A percentile compares a stretch with the other conserved stretches of the same genome.
Conservation (phyloP, 2,329 filamentous ascomycete genomes). For the Fonsecaea nubica region DNA sequence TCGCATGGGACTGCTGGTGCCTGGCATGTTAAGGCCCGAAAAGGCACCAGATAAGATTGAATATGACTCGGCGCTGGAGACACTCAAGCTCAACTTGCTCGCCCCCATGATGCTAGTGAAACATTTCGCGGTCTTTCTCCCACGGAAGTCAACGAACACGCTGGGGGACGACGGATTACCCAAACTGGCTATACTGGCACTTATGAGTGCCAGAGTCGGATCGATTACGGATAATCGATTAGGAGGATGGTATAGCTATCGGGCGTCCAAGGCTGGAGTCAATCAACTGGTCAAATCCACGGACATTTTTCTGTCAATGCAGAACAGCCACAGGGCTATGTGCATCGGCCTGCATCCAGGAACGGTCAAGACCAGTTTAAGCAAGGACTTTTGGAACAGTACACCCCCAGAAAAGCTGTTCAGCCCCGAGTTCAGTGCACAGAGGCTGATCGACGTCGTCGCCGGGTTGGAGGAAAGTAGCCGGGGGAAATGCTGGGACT, state of each 20-base stretch:
- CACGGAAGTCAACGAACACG: slow-evolving; percentile 60
- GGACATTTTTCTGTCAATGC: slow-evolving; percentile 68
- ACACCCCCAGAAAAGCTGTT: slow-evolving; percentile 70
- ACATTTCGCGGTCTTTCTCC: slow-evolving; percentile 73
- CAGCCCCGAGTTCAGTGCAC: slow-evolving; percentile 69
- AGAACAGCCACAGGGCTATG: slow-evolving; percentile 67
- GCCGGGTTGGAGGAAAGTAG: slow-evolving; percentile 60
- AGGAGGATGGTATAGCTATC: slow-evolving; percentile 84
- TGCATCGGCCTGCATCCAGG: slow-evolving; percentile 78
- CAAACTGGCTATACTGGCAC: slow-evolving; percentile 66
- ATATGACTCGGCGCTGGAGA: slow-evolving; percentile 66
- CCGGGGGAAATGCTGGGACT: slow-evolving; percentile 45
- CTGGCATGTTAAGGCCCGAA: slow-evolving; percentile 75
- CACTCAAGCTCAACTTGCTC: slow-evolving; percentile 75
- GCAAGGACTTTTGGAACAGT: slow-evolving; percentile 72
- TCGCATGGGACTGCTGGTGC: slow-evolving; percentile 71
- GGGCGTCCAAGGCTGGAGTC: slow-evolving; percentile 75
- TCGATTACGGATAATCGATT: slow-evolving; percentile 73
- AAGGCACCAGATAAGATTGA: slow-evolving; percentile 72
- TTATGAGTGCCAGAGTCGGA: slow-evolving; percentile 79
- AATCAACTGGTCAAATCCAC: slow-evolving; percentile 74
- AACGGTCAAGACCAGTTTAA: slow-evolving; percentile 78
- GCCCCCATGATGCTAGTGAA: slow-evolving; percentile 79
- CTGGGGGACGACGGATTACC: slow-evolving; percentile 39
- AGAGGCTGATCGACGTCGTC: slow-evolving; percentile 68